phyloP scores from a whole-genome alignment of 1,139 yeast genomes.

The Saccharomyces hybrid region DNA sequence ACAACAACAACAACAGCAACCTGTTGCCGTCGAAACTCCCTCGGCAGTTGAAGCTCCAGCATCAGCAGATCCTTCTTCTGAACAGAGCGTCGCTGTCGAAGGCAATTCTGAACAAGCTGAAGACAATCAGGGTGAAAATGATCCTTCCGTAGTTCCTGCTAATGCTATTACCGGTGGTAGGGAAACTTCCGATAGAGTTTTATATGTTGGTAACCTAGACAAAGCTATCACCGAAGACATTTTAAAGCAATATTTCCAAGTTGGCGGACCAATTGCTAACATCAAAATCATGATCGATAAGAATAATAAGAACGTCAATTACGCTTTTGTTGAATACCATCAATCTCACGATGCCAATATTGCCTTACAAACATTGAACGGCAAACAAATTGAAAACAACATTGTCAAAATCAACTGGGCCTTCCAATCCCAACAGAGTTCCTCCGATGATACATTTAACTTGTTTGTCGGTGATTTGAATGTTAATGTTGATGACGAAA shows the following conservation, averaged over 20 bases:
- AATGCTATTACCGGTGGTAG: slow-evolving; percentile 76
- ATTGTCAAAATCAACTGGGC: slow-evolving; percentile 75
- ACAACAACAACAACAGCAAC: neutral
- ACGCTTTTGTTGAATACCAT: slow-evolving; percentile 76
- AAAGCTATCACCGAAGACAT: slow-evolving; percentile 57
- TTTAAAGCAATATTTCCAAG: slow-evolving; percentile 54
- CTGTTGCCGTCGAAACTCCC: neutral
- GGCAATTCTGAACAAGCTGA: slow-evolving; percentile 1
- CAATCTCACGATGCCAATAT: slow-evolving; percentile 50
- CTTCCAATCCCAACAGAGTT: slow-evolving; percentile 62
- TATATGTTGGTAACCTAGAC: slow-evolving; percentile 72
- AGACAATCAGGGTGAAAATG: slow-evolving; percentile 7
- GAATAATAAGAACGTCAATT: slow-evolving; percentile 65
- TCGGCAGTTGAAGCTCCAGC: neutral
- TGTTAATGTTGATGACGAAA: slow-evolving; percentile 75
- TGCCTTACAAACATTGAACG: slow-evolving; percentile 58
- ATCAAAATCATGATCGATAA: slow-evolving; percentile 71
- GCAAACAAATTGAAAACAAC: slow-evolving; percentile 43
- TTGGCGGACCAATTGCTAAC: slow-evolving; percentile 51
- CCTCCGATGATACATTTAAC: slow-evolving; percentile 52
- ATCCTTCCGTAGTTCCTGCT: slow-evolving; percentile 44
- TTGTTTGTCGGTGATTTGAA: slow-evolving; percentile 84
- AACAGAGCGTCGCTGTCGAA: neutral
- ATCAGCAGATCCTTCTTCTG: neutral
- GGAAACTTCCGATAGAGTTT: slow-evolving; percentile 61